These are phyloP conservation scores for Microcera coccophila DNA, from an alignment of 2,329 filamentous ascomycete genomes.

Conservation along the genomic window DNA sequence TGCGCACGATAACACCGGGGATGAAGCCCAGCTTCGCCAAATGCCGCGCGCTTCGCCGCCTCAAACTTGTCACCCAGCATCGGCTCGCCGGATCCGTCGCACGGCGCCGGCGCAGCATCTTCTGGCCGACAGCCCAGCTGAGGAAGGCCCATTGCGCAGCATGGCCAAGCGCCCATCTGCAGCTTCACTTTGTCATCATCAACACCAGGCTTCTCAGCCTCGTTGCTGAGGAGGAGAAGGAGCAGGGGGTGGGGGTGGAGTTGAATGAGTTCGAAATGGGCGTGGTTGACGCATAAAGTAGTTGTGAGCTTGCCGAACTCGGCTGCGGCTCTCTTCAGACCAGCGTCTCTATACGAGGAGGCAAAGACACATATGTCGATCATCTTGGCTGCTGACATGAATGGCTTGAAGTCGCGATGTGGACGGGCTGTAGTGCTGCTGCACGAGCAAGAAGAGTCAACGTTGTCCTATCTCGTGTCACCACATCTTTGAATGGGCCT, in stretches of 20 bases:
- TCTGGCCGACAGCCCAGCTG: constrained; percentile 5
- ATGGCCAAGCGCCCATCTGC: constrained; percentile 6
- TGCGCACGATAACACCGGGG: constrained; percentile 3
- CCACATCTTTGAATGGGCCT: neutral
- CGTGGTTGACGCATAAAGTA: constrained; percentile 8
- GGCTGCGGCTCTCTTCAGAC: neutral
- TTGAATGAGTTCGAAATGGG: constrained; percentile 2
- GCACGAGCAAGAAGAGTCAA: neutral
- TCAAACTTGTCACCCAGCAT: neutral
- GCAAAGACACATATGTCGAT: constrained; percentile 7
- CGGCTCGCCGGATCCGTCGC: neutral
- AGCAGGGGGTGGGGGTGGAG: no score
- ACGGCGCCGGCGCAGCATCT: neutral
- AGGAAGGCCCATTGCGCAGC: constrained; percentile 6
- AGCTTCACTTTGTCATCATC: constrained; percentile 1
- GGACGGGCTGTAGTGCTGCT: constrained; percentile 3
- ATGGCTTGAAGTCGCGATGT: constrained; percentile 5
- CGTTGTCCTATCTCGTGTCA: neutral
- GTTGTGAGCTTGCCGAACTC: constrained; percentile 3
- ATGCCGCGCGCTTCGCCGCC: neutral
- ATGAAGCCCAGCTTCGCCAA: constrained; percentile 3
- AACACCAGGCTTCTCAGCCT: constrained; percentile 2
- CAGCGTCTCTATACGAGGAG: neutral
- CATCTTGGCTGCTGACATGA: constrained; percentile 1
- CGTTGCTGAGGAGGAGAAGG: constrained; percentile 3